Percentiles rank a stretch among this genome's conserved stretches.
These are phyloP conservation scores for Plantago rigida DNA, from an alignment of 305 asterid genomes.

Conservation along the genomic window DNA sequence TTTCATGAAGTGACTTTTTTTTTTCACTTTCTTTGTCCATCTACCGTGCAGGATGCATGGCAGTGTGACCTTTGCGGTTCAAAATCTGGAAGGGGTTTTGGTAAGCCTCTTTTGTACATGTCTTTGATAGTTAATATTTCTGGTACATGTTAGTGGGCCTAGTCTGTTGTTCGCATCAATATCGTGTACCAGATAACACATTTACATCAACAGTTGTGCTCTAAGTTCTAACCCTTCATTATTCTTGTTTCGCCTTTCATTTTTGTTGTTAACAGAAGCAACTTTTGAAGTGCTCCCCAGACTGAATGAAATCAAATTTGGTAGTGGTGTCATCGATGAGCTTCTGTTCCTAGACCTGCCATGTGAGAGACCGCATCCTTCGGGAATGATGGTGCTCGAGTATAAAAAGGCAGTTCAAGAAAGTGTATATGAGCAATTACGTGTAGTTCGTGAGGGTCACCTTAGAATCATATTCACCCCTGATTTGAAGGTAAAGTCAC, in stretches of 20 bases:
- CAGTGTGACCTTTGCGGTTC: slow-evolving; percentile 88
- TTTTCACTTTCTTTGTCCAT: slow-evolving; percentile 19
- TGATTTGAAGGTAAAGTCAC: slow-evolving; percentile 59
- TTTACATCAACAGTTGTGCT: neutral
- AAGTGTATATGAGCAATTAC: slow-evolving; percentile 84
- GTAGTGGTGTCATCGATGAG: slow-evolving; percentile 81
- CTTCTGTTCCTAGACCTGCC: slow-evolving; percentile 89
- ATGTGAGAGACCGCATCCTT: slow-evolving; percentile 67
- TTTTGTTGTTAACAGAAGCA: slow-evolving; percentile 56
- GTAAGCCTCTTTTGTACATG: slow-evolving; percentile 37
- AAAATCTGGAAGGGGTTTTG: slow-evolving; percentile 96
- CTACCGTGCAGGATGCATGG: slow-evolving; percentile 71
- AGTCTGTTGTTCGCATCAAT: neutral
- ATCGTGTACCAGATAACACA: neutral
- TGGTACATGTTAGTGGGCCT: neutral
- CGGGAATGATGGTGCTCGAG: slow-evolving; percentile 89
- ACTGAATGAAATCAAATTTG: slow-evolving; percentile 83
- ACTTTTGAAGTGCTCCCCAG: slow-evolving; percentile 91
- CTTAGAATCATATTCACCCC: slow-evolving; percentile 80
- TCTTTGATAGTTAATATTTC: neutral
- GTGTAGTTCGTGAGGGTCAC: slow-evolving; percentile 91
- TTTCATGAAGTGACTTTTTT: slow-evolving; percentile 16
- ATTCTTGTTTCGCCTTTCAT: neutral
- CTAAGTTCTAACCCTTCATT: neutral
- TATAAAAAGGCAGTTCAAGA: slow-evolving; percentile 89